These are phyloP conservation scores for Penicillium ucsense DNA, from an alignment of 495 filamentous ascomycete genomes.

Conservation along the genomic window DNA sequence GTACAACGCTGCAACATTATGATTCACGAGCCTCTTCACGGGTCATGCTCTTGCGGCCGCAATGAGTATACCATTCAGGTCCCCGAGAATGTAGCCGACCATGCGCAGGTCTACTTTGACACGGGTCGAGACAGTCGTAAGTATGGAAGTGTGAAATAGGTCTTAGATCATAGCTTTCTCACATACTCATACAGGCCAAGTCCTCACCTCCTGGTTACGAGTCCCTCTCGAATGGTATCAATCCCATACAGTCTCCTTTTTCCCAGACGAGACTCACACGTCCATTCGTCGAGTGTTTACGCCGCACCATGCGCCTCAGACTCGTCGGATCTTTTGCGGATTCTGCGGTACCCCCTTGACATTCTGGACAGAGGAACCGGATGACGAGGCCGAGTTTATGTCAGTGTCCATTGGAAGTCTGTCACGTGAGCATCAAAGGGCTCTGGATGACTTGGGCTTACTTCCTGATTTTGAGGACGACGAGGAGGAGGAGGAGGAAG, in stretches of 20 bases:
- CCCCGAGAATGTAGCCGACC: conserved; percentile 43
- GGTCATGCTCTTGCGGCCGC: conserved; percentile 76
- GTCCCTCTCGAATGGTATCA: conserved; percentile 70
- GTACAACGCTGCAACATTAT: conserved; percentile 15
- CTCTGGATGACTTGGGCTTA: conserved; percentile 59
- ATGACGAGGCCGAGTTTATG: conserved; percentile 62
- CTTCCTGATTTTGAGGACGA: conserved; percentile 31
- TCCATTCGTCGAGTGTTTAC: conserved; percentile 66
- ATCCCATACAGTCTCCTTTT: conserved; percentile 59
- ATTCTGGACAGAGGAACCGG: conserved; percentile 67
- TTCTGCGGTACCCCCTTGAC: conserved; percentile 78
- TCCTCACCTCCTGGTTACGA: conserved; percentile 65
- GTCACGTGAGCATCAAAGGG: conserved; percentile 50
- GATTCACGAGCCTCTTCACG: conserved; percentile 46
- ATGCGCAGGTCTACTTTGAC: conserved; percentile 63
- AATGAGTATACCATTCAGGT: conserved; percentile 70
- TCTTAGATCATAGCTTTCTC: not conserved
- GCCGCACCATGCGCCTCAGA: conserved; percentile 44
- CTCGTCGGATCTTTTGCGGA: conserved; percentile 75
- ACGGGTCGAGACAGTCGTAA: conserved; percentile 53
- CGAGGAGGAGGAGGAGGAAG: conserved; percentile 22
- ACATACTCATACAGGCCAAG: conserved; percentile 50
- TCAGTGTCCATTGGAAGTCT: conserved; percentile 66
- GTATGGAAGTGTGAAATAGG: conserved; percentile 14
- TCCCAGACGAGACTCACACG: conserved; percentile 63